Base-by-base conservation (phyloP, 371 early-diverging fungal genomes). In the Coemansia sp. region DNA sequence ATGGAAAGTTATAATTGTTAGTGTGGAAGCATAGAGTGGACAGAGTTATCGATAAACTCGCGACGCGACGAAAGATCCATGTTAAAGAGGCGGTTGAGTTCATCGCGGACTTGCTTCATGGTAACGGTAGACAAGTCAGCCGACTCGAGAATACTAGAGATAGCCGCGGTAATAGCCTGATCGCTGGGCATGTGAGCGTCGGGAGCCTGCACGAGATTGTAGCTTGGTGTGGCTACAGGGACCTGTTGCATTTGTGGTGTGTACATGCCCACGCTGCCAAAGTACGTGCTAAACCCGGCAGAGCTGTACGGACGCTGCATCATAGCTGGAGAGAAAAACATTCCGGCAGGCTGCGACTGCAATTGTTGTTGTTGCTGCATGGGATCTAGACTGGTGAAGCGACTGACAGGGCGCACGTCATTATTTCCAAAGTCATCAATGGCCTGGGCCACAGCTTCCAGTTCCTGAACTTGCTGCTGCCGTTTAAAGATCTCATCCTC, bases 21-120 rank as follows among this genome's bases (percentile, higher is more conserved):
- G 29, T 54, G 54, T 22, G 67, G 56, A 67, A 66, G 27, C 62
- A 69, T 61, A 16, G 56, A 13, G 13, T 93, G 93, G 64, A 95
- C 92, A 64, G 86, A 85, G 18, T 83, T 68, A 64, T 92, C 89
- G 65, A 94, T 90, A 66, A 85, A 91, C 21, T 91, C 92, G 71
- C 87, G 88, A 65, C 85, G 77, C 3, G 82, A 55, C 5, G 82
- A 77, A 79, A 93, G 78, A 58, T 94, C 93, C 16, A 89, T 73
- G 4, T 90, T 88, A 80, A 89, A 93, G 45, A 84, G 71, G 42
- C 74, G 63, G 45, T 85, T 80, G 48, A 94, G 79, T 66, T 90
- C 87, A 59, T 92, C 92, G 18, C 95, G 80, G 13, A 94, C 90
- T 74, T 89, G 88, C 69, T 91, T 91, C 82, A 90, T 90, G 26